These are phyloP conservation scores for Sporothrix inflata DNA, from an alignment of 2,329 filamentous ascomycete species.

Conservation along the genomic window DNA sequence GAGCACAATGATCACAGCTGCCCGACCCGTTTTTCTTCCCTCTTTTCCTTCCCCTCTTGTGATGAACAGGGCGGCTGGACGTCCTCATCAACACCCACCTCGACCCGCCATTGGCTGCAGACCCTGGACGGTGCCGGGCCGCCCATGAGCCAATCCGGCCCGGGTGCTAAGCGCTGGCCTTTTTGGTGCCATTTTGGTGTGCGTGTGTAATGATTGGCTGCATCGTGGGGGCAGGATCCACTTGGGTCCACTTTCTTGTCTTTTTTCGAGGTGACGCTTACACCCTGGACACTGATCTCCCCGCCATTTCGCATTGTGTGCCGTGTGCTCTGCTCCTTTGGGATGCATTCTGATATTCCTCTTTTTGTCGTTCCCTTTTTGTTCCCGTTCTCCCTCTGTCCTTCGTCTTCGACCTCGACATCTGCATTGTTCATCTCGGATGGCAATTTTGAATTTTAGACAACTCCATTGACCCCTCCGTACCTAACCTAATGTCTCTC, in stretches of 20 bases:
- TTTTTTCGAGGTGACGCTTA: neutral
- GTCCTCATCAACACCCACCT: neutral
- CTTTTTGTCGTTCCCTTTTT: neutral
- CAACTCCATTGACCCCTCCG: no score
- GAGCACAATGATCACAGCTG: constrained; percentile 1
- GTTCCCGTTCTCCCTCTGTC: neutral
- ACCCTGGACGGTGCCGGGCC: constrained; percentile 40
- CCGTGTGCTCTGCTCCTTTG: constrained; percentile 15
- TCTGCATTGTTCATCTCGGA: constrained; percentile 2
- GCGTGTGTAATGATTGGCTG: constrained; percentile 5
- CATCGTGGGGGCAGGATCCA: no score
- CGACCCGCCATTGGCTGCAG: constrained; percentile 48
- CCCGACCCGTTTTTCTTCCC: neutral
- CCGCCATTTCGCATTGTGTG: constrained; percentile 9
- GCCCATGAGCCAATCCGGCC: constrained; percentile 34
- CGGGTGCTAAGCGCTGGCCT: constrained; percentile 32
- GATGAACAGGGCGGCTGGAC: constrained; percentile 16
- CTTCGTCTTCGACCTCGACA: neutral
- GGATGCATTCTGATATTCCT: constrained; percentile 3
- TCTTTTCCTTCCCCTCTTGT: neutral
- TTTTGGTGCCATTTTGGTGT: neutral
- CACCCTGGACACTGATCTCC: neutral
- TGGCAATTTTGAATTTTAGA: neutral
- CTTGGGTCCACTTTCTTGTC: neutral
- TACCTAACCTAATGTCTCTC: neutral